A percentile compares a stretch with the other conserved stretches of the same genome.
These are phyloP conservation scores for Phanerochaete sordida DNA, from an alignment of 768 basidiomycete species.

Conservation along the genomic window DNA sequence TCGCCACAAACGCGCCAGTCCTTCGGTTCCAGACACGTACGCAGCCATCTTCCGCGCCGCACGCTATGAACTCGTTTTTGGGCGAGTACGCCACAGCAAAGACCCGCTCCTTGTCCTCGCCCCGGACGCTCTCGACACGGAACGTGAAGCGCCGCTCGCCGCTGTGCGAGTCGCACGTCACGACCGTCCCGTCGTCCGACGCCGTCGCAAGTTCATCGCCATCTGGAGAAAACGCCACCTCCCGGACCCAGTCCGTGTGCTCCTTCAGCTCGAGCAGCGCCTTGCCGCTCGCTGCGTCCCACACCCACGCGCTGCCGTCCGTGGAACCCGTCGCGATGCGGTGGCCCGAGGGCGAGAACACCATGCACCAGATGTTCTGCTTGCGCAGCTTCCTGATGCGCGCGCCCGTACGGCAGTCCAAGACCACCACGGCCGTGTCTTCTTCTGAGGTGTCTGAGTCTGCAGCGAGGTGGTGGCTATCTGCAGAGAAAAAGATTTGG, in stretches of 20 bases:
- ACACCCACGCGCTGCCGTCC: constrained; percentile 19
- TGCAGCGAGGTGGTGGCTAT: constrained; percentile 16
- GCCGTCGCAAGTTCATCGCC: constrained; percentile 39
- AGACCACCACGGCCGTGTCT: constrained; percentile 10
- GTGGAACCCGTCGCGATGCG: constrained; percentile 19
- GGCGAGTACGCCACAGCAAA: constrained; percentile 8
- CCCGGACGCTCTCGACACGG: not conserved
- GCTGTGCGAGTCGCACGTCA: constrained; percentile 14
- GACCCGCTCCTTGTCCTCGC: too few species aligned
- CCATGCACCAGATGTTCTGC: constrained; percentile 17
- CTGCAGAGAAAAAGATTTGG: constrained; percentile 18
- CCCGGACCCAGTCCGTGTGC: constrained; percentile 24
- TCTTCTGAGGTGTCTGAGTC: constrained; percentile 1
- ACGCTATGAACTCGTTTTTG: constrained; percentile 16
- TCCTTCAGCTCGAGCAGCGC: constrained; percentile 5
- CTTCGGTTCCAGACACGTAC: constrained; percentile 13
- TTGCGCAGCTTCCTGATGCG: constrained; percentile 6
- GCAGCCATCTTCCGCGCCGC: constrained; percentile 18
- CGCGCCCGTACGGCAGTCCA: constrained; percentile 10
- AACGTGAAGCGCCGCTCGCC: constrained; percentile 12
- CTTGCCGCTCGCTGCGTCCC: constrained; percentile 21
- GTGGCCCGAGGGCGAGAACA: constrained; percentile 15
- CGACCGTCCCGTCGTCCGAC: constrained; percentile 28
- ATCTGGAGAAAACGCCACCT: constrained; percentile 42
- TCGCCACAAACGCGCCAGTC: constrained; percentile 7